Base-by-base conservation (phyloP, 2,329 filamentous ascomycete genomes). In the Chaetoscypha palmicola region DNA sequence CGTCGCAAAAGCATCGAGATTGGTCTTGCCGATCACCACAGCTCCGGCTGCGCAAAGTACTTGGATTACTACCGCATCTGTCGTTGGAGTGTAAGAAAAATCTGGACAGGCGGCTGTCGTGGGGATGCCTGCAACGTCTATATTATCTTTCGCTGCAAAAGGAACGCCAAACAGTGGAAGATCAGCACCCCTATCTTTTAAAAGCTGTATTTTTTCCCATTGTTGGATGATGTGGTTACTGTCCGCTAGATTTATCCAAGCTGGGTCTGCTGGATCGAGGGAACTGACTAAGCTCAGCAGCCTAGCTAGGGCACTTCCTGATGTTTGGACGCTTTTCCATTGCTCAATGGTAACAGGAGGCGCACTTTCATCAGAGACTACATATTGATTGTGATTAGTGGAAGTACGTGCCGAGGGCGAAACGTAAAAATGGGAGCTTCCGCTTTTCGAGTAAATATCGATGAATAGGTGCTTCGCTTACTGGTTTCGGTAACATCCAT, bases 1-100 rank as follows among this genome's bases (percentile, higher is more conserved):
- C 1, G 73, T 76, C 3, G 72, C 73, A n/a, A 76, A 64, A 51
- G 75, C 72, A 54, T 81, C 77, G 26, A 81, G 65, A 53, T 74
- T 68, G 16, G 64, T 48, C 24, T 50, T 54, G 5, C 51, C 49
- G 3, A 52, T 39, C 2, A 52, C 21, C 11, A 54, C 43, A 1
- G 42, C 47, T 11, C 50, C 50, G 3, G 48, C 45, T 26, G 24
- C 38, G 17, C 33, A 33, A 17, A 52, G 22, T 32, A 33, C 41
- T 11, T 26, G 26, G 12, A 49, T 38, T 5, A 48, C 40, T 22
- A 34, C n/a, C 3, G 50, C 47, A 38, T 50, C 45, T 66, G 46
- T 38, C 9, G 59, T 59, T 1, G 74, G 66, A 1, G 62, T 62
- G 51, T 72, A 72, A 5, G 69, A 59, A 21, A 72, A 68, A 16